These are phyloP conservation scores for Pulveroboletus sp. DNA, from an alignment of 768 basidiomycete genomes.

Conservation along the genomic window DNA sequence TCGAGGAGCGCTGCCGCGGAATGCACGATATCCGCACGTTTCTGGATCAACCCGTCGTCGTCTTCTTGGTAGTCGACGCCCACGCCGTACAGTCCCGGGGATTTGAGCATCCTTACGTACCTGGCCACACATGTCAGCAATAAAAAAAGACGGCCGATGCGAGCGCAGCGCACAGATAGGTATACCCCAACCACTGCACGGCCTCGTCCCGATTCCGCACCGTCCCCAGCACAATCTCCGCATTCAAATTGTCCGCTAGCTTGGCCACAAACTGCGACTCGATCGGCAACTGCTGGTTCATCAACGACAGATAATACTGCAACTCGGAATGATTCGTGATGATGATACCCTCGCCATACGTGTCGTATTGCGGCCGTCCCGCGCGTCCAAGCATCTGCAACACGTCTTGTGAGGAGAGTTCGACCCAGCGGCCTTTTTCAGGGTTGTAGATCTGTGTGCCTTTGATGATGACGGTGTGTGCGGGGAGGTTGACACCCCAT, in stretches of 20 bases:
- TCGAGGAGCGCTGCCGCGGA: conserved; percentile 92
- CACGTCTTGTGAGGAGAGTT: conserved; percentile 93
- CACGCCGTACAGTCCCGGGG: conserved; percentile 84
- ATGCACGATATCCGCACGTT: conserved; percentile 91
- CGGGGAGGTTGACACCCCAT: conserved; percentile 99
- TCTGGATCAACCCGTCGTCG: conserved; percentile 80
- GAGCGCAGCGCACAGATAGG: conserved; percentile 62
- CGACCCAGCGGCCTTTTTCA: conserved; percentile 97
- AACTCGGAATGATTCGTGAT: conserved; percentile 97
- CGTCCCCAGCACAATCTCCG: conserved; percentile 94
- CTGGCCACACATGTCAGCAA: conserved; percentile 36
- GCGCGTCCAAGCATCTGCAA: conserved; percentile 98
- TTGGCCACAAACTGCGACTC: conserved; percentile 93
- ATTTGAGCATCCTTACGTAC: conserved; percentile 92
- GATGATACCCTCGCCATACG: conserved; percentile 95
- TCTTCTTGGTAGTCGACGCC: conserved; percentile 90
- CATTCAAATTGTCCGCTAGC: conserved; percentile 93
- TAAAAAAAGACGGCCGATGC: conserved; percentile 3
- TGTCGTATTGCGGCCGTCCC: conserved; percentile 96
- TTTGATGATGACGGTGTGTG: conserved; percentile 98
- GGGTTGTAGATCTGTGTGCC: conserved; percentile 99
- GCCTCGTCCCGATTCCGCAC: conserved; percentile 95
- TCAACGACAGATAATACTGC: conserved; percentile 91
- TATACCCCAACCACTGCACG: conserved; percentile 96
- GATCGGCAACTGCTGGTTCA: conserved; percentile 98